A percentile compares a stretch with the other conserved stretches of the same genome.
phyloP scores from a whole-genome alignment of 192 early-diverging fungal genomes.

The Podila horticola region DNA sequence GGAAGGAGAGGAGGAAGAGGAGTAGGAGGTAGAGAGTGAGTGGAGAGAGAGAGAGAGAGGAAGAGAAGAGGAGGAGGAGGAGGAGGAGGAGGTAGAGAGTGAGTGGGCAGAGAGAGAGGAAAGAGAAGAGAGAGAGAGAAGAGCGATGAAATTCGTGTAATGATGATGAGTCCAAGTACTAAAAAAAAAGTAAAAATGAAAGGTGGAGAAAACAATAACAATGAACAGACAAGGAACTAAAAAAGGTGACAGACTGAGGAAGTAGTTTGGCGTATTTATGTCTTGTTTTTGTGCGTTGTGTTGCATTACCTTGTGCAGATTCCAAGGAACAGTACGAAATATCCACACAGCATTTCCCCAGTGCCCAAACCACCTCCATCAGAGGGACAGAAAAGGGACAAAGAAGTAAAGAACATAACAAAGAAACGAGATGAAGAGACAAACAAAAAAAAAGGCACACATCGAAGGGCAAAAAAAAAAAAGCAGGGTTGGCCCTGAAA shows the following conservation, averaged over 20 bases:
- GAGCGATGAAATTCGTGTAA: too few species aligned
- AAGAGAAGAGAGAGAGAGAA: not conserved
- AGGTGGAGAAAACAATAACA: not conserved
- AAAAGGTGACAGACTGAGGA: not conserved
- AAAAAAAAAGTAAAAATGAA: not conserved
- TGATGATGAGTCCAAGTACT: too few species aligned
- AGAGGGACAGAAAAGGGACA: not conserved
- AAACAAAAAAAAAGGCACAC: not conserved
- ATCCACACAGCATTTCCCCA: too few species aligned
- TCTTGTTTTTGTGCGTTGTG: too few species aligned
- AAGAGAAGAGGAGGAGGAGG: not conserved
- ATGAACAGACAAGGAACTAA: not conserved
- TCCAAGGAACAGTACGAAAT: too few species aligned
- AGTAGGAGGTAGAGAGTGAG: slow-evolving; percentile 1
- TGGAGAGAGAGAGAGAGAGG: not conserved
- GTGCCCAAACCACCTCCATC: too few species aligned
- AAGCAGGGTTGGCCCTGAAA: not conserved
- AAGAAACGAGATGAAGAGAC: not conserved
- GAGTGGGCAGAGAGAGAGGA: not conserved
- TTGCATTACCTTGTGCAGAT: too few species aligned
- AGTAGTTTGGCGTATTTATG: too few species aligned
- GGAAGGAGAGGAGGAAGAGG: too few species aligned
- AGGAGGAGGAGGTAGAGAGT: not conserved
- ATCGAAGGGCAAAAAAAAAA: not conserved
- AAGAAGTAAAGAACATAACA: not conserved